Evolutionary conservation across 192 early-diverging fungal species (phyloP), one percentile per base, ranked within the genome.

Genomic region (Rhizophagus clarus): DNA sequence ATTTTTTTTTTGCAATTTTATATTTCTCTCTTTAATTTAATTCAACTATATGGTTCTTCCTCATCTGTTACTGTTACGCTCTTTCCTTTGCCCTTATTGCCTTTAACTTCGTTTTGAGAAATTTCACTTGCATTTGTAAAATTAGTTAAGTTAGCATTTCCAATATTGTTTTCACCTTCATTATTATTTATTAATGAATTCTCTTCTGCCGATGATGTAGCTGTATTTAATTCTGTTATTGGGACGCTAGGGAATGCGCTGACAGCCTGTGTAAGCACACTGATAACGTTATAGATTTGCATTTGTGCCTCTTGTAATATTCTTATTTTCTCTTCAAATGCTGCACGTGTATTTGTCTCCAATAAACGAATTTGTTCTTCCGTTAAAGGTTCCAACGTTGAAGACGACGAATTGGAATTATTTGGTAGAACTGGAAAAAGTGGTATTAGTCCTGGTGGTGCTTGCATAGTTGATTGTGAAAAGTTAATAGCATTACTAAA

Each of bases 281-380:
- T 80, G 45, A 90, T 88, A 12, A 81, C 79, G 29, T 88, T 76
- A 28, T 85, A 83, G 45, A 93, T 88, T 82, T 94, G 93, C 2
- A 76, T 77, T 74, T 93, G 89, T 11, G 91, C 84, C 2, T 86
- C 86, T 32, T 92, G 87, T 63, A 94, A 80, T 32, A 93, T 84
- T 15, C 91, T 87, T 49, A 94, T 83, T 15, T 91, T 85, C 49
- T 94, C 91, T 68, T 85, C 85, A 3, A 94, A 88, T 4, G 89
- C 91, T 3, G 88, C 85, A 42, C 91, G 84, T 4, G 91, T 91
- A 31, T 84, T 88, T 0, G 87, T 79, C 10, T 90, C 87, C 15
- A 94, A 80, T 1, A 81, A 82, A 12, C 68, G 67, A 40, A 94
- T 83, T 49, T 94, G 89, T 28, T 90, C 91, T 28, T 91, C 90